phyloP scores from a whole-genome alignment of 2,329 filamentous ascomycete species.

The Mycosphaerella sp. region DNA sequence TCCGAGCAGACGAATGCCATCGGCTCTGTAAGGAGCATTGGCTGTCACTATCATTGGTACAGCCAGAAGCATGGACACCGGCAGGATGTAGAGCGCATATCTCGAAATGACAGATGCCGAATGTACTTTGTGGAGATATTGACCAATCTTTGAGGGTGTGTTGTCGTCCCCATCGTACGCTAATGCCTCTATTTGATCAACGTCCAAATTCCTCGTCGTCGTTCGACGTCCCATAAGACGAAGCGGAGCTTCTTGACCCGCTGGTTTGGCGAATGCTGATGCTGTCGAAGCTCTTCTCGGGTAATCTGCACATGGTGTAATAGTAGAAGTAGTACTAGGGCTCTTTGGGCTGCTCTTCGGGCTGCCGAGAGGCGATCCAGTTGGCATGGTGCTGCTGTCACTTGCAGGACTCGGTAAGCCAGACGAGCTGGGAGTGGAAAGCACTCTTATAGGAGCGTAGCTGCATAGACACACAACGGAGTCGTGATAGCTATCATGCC shows the following conservation, averaged over 20 bases:
- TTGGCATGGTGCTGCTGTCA: background rate
- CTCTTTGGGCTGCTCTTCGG: background rate
- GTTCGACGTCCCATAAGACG: constrained; percentile 6
- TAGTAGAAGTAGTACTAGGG: no score
- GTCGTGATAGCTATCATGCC: no score
- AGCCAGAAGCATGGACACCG: constrained; percentile 55
- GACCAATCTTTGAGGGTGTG: constrained; percentile 58
- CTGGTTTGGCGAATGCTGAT: background rate
- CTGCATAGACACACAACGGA: no score
- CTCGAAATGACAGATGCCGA: constrained; percentile 57
- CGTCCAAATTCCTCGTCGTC: constrained; percentile 6
- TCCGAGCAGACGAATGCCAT: constrained; percentile 46
- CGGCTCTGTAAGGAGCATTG: constrained; percentile 25
- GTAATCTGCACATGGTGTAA: no score
- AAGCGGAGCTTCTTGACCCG: background rate
- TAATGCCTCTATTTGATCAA: constrained; percentile 5
- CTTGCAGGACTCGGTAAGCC: no score
- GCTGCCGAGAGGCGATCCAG: background rate
- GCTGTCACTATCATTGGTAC: constrained; percentile 51
- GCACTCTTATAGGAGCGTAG: no score
- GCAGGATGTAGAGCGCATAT: constrained; percentile 61
- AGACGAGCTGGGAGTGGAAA: no score
- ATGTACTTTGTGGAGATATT: constrained; percentile 58
- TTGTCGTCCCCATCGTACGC: constrained; percentile 43
- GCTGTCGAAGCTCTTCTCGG: background rate